These are phyloP conservation scores for Ploettnerulaceae sp. DNA, from an alignment of 2,329 filamentous ascomycete species.

Conservation along the genomic window DNA sequence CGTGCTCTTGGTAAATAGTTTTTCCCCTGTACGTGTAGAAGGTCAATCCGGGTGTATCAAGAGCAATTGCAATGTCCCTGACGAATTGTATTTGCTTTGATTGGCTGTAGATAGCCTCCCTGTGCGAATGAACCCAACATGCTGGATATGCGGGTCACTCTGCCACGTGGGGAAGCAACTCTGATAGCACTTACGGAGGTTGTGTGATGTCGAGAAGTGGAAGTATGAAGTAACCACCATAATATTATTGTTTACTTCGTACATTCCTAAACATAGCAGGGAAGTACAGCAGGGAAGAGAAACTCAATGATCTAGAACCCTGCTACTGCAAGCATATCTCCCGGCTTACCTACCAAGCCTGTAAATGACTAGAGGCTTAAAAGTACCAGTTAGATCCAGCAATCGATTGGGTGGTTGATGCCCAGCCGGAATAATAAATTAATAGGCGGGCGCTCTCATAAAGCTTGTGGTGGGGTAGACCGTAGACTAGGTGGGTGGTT, in stretches of 20 bases:
- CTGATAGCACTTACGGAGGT: not conserved
- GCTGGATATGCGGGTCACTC: not conserved
- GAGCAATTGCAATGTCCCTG: too few relatives aligned
- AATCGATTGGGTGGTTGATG: too few relatives aligned
- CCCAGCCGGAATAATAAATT: too few relatives aligned
- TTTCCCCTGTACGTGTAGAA: not conserved
- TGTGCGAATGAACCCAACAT: not conserved
- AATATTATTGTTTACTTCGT: too few relatives aligned
- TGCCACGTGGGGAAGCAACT: not conserved
- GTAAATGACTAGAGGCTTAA: too few relatives aligned
- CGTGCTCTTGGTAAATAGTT: slow-evolving; percentile 4
- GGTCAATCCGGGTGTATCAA: not conserved
- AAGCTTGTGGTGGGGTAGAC: too few relatives aligned
- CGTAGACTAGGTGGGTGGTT: too few relatives aligned
- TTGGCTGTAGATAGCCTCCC: slow-evolving; percentile 9
- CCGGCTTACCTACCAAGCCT: not conserved
- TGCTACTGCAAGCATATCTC: not conserved
- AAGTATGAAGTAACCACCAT: not conserved
- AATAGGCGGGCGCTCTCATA: too few relatives aligned
- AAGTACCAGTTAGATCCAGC: too few relatives aligned
- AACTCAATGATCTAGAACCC: not conserved
- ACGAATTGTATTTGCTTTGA: not conserved
- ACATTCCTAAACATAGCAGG: too few relatives aligned
- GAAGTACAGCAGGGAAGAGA: slow-evolving; percentile 1
- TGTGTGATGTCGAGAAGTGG: too few relatives aligned